Evolutionary conservation across 495 filamentous ascomycete genomes (phyloP).

Genomic region (Cercophora sp.): DNA sequence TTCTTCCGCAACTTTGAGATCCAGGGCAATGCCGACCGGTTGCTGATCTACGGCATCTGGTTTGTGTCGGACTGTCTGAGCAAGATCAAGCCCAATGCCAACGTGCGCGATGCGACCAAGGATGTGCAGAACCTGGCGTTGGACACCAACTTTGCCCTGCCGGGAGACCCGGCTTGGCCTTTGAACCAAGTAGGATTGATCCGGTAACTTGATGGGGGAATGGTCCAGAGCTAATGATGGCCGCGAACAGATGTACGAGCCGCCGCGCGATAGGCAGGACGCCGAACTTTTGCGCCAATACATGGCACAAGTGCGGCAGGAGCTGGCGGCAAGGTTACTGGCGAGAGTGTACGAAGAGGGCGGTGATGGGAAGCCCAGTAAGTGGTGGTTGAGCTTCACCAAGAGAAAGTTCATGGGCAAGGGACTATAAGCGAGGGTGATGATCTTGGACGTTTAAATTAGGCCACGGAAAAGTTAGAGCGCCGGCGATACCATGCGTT

Average conservation of each 20-base stretch:
- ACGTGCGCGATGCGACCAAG: constrained; percentile 49
- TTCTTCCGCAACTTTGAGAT: constrained; percentile 99
- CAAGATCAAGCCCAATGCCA: constrained; percentile 69
- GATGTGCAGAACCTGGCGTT: constrained; percentile 61
- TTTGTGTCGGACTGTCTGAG: constrained; percentile 84
- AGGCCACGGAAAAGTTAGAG: not conserved
- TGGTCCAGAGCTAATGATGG: no score
- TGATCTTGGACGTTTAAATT: no score
- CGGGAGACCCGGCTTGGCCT: constrained; percentile 90
- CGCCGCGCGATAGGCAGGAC: constrained; percentile 79
- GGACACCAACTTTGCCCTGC: constrained; percentile 85
- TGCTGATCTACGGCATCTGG: constrained; percentile 94
- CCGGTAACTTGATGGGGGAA: no score
- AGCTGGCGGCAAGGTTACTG: constrained; percentile 75
- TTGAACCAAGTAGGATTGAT: constrained; percentile 68
- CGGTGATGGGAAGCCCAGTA: constrained; percentile 71
- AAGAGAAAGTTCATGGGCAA: constrained; percentile 99
- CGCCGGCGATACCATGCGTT: not conserved
- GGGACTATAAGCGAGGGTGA: constrained; percentile 51
- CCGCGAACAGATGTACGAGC: constrained; percentile 47
- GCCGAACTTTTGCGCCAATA: constrained; percentile 84
- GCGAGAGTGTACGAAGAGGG: constrained; percentile 84
- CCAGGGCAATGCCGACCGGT: constrained; percentile 89
- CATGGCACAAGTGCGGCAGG: constrained; percentile 86
- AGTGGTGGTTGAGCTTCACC: constrained; percentile 98